Evolutionary conservation across 257 asterid species (phyloP).

Genomic region (Plectranthus barbatus): DNA sequence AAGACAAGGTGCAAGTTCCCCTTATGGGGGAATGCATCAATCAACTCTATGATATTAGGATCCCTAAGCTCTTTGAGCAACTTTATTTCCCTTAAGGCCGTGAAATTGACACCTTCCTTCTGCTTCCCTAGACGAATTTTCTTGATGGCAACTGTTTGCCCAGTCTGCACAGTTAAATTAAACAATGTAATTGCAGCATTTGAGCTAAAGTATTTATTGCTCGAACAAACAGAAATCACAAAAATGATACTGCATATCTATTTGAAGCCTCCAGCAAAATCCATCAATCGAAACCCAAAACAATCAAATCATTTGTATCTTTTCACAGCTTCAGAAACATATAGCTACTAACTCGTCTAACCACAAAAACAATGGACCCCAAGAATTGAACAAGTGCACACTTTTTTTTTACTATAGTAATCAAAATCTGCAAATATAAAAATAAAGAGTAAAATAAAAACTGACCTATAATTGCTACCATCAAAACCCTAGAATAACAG

Average conservation of each 20-base stretch:
- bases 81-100: constrained; percentile 91
- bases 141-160: constrained; percentile 90
- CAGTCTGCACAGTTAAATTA: constrained; percentile 51
- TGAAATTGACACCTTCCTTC: constrained; percentile 95
- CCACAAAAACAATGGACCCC: neutral
- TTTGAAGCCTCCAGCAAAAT: neutral
- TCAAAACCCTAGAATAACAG: constrained; percentile 4
- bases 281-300: neutral
- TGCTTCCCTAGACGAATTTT: constrained; percentile 91
- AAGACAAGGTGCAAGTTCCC: constrained; percentile 97
- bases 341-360: neutral
- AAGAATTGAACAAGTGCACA: neutral
- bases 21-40: constrained; percentile 80
- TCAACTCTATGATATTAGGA: constrained; percentile 79
- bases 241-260: neutral
- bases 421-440: neutral
- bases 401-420: neutral
- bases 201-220: neutral
- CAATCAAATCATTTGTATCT: neutral
- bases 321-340: neutral
- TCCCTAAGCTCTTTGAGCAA: constrained; percentile 93
- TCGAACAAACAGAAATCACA: neutral
- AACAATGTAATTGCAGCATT: neutral
- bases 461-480: neutral
- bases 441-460: neutral